phyloP scores from a whole-genome alignment of 495 filamentous ascomycete species.

The Achaetomiella virescens region DNA sequence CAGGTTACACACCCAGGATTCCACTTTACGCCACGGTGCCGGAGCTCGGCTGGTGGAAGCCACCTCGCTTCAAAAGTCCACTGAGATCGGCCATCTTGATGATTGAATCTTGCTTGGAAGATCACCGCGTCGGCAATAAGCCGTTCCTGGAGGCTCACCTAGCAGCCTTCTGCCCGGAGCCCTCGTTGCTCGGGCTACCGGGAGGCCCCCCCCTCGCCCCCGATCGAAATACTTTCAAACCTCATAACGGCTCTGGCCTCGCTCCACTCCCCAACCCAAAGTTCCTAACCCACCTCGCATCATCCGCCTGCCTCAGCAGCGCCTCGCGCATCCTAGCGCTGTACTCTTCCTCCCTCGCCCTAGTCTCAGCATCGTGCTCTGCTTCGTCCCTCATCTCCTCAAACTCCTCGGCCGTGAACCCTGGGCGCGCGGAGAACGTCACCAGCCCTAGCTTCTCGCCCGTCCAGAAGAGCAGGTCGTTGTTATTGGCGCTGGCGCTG shows the following conservation, averaged over 20 bases:
- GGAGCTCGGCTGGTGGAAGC: too few relatives aligned
- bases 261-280: constrained; percentile 48
- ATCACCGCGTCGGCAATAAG: too few relatives aligned
- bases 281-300: constrained; percentile 69
- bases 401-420: constrained; percentile 44
- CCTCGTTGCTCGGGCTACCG: too few relatives aligned
- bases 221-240: too few relatives aligned
- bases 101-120: too few relatives aligned
- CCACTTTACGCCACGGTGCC: too few relatives aligned
- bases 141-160: too few relatives aligned
- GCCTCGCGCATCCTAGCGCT: constrained; percentile 64
- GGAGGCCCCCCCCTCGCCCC: too few relatives aligned
- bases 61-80: too few relatives aligned
- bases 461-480: constrained; percentile 74
- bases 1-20: too few relatives aligned
- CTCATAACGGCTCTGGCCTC: neutral
- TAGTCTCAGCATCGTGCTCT: constrained; percentile 39
- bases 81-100: too few relatives aligned
- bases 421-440: constrained; percentile 49
- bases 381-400: constrained; percentile 33
- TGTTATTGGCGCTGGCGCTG: constrained; percentile 24
- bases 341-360: constrained; percentile 48
- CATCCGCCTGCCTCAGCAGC: constrained; percentile 73
- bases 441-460: constrained; percentile 72
- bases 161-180: too few relatives aligned